Conservation (phyloP, 495 filamentous ascomycete species). For the Penicillium canariense region DNA sequence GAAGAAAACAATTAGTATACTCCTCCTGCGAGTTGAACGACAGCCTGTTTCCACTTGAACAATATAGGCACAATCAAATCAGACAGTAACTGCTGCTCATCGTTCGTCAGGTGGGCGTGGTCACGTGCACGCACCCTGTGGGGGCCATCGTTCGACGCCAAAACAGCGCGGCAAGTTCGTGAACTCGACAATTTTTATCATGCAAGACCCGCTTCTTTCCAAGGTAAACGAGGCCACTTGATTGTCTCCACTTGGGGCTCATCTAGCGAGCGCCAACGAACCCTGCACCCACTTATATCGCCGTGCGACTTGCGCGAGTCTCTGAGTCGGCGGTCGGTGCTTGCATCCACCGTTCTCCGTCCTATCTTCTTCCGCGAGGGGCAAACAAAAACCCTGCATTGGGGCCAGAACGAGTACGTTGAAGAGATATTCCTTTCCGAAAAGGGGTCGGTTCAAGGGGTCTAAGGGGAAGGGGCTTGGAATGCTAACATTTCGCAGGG, state of each 20-base stretch:
- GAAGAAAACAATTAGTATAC: too few species aligned
- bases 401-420: not conserved
- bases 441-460: not conserved
- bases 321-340: slow-evolving; percentile 24
- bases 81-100: too few species aligned
- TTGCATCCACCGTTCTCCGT: slow-evolving; percentile 25
- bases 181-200: not conserved
- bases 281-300: not conserved
- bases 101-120: too few species aligned
- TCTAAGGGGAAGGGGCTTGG: not conserved
- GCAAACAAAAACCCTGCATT: not conserved
- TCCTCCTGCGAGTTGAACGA: too few species aligned
- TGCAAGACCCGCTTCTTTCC: not conserved
- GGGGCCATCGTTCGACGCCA: not conserved
- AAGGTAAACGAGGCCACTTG: not conserved
- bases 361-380: not conserved
- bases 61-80: too few species aligned
- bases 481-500: slow-evolving; percentile 3
- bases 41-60: too few species aligned
- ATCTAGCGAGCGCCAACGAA: not conserved
- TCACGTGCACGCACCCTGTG: not conserved
- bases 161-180: not conserved
- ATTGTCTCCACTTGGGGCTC: not conserved
- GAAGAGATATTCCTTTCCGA: not conserved
- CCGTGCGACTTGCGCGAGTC: not conserved